Evolutionary conservation across 2,329 filamentous ascomycete species (phyloP), one percentile per base, ranked within the genome.

Genomic region (Sarocladium oryzae): DNA sequence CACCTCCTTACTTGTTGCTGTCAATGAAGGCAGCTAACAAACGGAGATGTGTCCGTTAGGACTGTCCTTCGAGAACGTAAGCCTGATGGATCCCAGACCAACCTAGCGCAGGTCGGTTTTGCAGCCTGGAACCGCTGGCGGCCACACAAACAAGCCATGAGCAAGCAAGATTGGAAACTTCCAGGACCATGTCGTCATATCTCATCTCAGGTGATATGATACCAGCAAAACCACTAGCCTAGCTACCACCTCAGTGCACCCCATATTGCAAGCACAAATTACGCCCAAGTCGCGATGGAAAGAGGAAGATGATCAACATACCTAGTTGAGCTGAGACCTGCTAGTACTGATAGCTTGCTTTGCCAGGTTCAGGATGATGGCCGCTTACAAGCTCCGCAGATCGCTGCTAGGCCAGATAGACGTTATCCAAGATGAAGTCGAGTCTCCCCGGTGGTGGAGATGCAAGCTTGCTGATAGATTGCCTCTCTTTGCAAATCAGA

Each of bases 171-270:
- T 30, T 30, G 28, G 28, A 5, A 43, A 43, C 11, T 26, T 20
- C 21, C 40, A 43, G 40, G n/a, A 28, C 40, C 21, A 43, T 43
- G 40, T 16, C 40, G 40, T 43, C 40, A 43, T n/a, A 26, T 11
- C 40, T 43, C 40, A 28, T 43, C 40, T 43, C 23, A 6, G 24
- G 15, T 43, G 13, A 43, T 20, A 23, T 43, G 40, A 43, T 26
- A 18, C 36, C 36, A 40, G 13, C 7, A 7, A 30, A 30, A 30
- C n/a, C n/a, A n/a, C n/a, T n/a, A n/a, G n/a, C n/a, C n/a, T n/a
- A n/a, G n/a, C n/a, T n/a, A n/a, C n/a, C n/a, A n/a, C n/a, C n/a
- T n/a, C n/a, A n/a, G n/a, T n/a, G n/a, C n/a, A n/a, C n/a, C n/a
- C n/a, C n/a, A n/a, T n/a, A n/a, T n/a, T n/a, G n/a, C n/a, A n/a